Percentiles rank a stretch among this genome's conserved stretches.
Evolutionary conservation across 2,329 filamentous ascomycete genomes (phyloP).

Genomic region (Botrytis galanthina): DNA sequence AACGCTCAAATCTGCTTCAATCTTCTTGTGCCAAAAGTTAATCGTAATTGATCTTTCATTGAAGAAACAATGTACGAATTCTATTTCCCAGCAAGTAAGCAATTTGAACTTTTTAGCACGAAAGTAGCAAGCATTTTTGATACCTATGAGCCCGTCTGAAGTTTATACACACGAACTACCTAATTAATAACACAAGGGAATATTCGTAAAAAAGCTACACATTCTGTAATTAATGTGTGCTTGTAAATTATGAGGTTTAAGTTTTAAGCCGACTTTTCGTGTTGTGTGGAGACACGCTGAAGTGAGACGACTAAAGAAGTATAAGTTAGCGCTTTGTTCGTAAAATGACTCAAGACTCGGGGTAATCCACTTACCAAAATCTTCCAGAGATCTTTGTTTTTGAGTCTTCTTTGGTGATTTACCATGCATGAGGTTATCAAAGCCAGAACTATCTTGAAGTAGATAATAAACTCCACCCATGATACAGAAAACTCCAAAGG

Average conservation of each 20-base stretch:
- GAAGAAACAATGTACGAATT: neutral
- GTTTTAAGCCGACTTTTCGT: slow-evolving; percentile 77
- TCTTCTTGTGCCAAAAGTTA: slow-evolving; percentile 17
- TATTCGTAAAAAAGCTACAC: slow-evolving; percentile 18
- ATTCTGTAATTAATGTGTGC: slow-evolving; percentile 14
- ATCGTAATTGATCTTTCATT: slow-evolving; percentile 1
- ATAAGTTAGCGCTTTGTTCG: slow-evolving; percentile 46
- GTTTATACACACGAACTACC: slow-evolving; percentile 19
- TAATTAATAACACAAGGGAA: slow-evolving; percentile 20
- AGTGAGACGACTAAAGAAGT: slow-evolving; percentile 70
- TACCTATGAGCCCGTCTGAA: slow-evolving; percentile 16
- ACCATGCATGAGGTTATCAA: slow-evolving; percentile 92
- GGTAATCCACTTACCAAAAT: slow-evolving; percentile 68
- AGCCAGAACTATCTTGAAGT: slow-evolving; percentile 74
- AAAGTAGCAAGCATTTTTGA: slow-evolving; percentile 20
- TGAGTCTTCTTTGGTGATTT: slow-evolving; percentile 78
- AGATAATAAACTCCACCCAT: slow-evolving; percentile 75
- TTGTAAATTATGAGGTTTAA: slow-evolving; percentile 16
- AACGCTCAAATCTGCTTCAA: slow-evolving; percentile 21
- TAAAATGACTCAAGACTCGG: slow-evolving; percentile 11
- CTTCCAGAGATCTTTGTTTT: slow-evolving; percentile 82
- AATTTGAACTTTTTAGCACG: slow-evolving; percentile 12
- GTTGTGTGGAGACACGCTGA: slow-evolving; percentile 86
- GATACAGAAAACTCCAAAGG: slow-evolving; percentile 83
- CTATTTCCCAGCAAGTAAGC: slow-evolving; percentile 15